Percentiles rank a stretch among this genome's conserved stretches.
phyloP scores from a whole-genome alignment of 2,329 filamentous ascomycete genomes.

The Lojkania enalia region DNA sequence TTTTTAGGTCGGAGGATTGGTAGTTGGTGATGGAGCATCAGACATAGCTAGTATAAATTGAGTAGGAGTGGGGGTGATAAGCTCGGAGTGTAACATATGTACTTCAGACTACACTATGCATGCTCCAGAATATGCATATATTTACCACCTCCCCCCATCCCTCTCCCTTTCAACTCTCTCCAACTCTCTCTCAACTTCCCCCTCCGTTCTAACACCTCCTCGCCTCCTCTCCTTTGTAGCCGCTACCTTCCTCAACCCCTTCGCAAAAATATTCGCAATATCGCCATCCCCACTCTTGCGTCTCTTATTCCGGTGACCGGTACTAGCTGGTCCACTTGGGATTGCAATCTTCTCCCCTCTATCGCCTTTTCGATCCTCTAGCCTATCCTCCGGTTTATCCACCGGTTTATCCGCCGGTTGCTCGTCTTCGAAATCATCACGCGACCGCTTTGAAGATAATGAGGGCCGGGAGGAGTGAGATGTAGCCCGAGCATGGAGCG shows the following conservation, averaged over 20 bases:
- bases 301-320: conserved; percentile 38
- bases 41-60: too few relatives aligned
- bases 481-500: background rate
- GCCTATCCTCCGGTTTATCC: background rate
- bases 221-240: conserved; percentile 21
- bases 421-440: conserved; percentile 26
- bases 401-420: background rate
- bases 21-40: too few relatives aligned
- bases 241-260: conserved; percentile 33
- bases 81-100: too few relatives aligned
- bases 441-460: conserved; percentile 31
- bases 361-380: background rate
- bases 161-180: conserved; percentile 38
- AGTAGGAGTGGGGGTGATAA: too few relatives aligned
- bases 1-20: too few relatives aligned
- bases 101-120: too few relatives aligned
- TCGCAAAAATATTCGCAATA: conserved; percentile 35
- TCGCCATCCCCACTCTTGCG: conserved; percentile 26
- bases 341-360: conserved; percentile 15
- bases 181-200: conserved; percentile 37
- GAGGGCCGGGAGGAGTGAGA: conserved; percentile 12
- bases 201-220: conserved; percentile 39
- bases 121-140: too few relatives aligned
- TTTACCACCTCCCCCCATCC: conserved; percentile 23
- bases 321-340: conserved; percentile 35